Base-by-base conservation (phyloP, 352 stramenopile genomes). In the Phytophthora colocasiae region DNA sequence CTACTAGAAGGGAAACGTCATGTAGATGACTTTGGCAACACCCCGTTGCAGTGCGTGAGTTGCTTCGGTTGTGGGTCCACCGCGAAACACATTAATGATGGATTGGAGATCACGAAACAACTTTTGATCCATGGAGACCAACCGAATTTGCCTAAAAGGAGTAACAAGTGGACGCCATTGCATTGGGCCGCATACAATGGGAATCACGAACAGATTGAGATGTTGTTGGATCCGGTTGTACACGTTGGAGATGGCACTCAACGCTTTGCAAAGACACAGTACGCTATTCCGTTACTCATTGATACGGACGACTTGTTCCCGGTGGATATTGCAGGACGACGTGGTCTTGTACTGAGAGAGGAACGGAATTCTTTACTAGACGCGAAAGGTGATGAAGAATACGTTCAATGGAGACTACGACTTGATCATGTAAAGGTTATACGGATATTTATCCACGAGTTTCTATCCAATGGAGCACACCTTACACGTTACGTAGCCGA, bases 11-110 rank as follows among this genome's bases (percentile, higher is more conserved):
- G 79, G 1, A 45, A 44, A 3, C 70, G 58, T 3, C 83, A 92
- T 53, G 65, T 91, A 0, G 86, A 95, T 57, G 67, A 89, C 55
- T 95, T 93, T 68, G 87, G 87, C 24, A 95, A 95, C 57, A 90
- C 87, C 2, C 80, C 84, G 17, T 63, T 95, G 11, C 83, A 93
- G 54, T 95, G 84, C 52, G 66, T 90, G 34, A 89, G 80, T 40
- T 95, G 84, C 69, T 95, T 93, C 58, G 87, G 87, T 17, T 93
- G 81, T 48, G 87, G 83, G 39, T 83, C 81, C 1, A 82, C 55
- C 39, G 70, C 77, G 40, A 71, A 64, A 19, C 87, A 95, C 71
- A 63, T 94, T 12, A 71, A 86, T 56, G 81, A 92, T 44, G 78
- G 78, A 10, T 51, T 94, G 8, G 77, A 82, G 27, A 90, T 94